Evolutionary conservation across 1,284 basidiomycete species (phyloP).

Genomic region (Xerocomus alliaceus): DNA sequence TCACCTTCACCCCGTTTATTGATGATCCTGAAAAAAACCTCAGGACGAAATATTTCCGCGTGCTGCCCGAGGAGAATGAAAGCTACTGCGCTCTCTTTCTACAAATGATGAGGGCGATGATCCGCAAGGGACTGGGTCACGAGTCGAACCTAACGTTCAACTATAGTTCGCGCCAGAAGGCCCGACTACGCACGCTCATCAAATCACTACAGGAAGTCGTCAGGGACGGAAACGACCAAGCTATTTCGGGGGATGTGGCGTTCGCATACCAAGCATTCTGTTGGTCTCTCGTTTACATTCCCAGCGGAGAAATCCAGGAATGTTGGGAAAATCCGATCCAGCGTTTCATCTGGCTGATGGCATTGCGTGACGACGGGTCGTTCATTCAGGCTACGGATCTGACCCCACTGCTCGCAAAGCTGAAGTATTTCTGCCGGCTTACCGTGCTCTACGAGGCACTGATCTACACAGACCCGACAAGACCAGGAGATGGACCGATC

Average conservation of each 20-base stretch:
- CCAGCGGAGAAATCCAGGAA: neutral
- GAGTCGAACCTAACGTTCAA: neutral
- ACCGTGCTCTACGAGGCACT: neutral
- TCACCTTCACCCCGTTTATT: no score
- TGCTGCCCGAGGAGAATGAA: neutral
- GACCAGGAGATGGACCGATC: neutral
- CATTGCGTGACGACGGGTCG: neutral
- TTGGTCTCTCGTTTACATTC: neutral
- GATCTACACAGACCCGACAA: neutral
- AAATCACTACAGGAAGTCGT: neutral
- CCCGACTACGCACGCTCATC: neutral
- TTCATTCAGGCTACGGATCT: conserved; percentile 11
- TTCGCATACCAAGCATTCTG: conserved; percentile 4
- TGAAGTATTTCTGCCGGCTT: conserved; percentile 15
- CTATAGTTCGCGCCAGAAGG: neutral
- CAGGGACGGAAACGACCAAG: neutral
- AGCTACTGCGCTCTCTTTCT: neutral
- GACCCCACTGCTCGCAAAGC: conserved; percentile 5
- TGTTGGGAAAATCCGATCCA: neutral
- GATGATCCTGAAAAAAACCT: no score
- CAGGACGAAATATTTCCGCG: conserved; percentile 5
- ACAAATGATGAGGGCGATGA: conserved; percentile 12
- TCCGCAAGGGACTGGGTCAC: neutral
- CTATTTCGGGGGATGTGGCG: neutral
- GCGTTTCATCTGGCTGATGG: conserved; percentile 16